These are phyloP conservation scores for Abelmoschus esculentus DNA, from an alignment of 345 rosid species.

Conservation along the genomic window DNA sequence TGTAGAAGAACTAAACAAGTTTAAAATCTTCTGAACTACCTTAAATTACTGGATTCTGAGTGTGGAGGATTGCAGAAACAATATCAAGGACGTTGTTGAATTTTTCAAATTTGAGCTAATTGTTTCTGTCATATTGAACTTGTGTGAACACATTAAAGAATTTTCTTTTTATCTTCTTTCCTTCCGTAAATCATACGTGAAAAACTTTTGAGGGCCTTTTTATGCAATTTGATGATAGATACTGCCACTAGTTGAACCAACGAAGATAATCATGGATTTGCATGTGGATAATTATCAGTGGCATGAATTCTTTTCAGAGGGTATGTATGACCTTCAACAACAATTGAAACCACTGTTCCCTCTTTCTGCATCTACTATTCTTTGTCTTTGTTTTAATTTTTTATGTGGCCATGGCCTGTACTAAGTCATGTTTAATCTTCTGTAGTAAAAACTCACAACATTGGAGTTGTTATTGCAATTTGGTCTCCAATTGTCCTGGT, in stretches of 20 bases:
- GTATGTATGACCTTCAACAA: slow-evolving; percentile 40
- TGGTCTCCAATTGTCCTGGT: slow-evolving; percentile 93
- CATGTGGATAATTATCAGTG: slow-evolving; percentile 54
- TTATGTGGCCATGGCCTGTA: not conserved
- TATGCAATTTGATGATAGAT: slow-evolving; percentile 42
- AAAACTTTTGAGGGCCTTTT: not conserved
- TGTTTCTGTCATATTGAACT: not conserved
- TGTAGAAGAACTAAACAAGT: not conserved
- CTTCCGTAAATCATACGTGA: not conserved
- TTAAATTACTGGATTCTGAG: not conserved
- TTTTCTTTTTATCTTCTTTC: not conserved
- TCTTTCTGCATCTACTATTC: not conserved
- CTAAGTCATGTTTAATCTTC: slow-evolving; percentile 20
- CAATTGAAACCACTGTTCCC: not conserved
- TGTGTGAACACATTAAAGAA: not conserved
- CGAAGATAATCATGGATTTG: slow-evolving; percentile 67
- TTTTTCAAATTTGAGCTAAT: not conserved
- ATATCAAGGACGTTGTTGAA: not conserved
- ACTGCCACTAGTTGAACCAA: slow-evolving; percentile 75
- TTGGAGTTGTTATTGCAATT: slow-evolving; percentile 78
- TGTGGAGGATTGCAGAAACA: not conserved
- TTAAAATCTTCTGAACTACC: not conserved
- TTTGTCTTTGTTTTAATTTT: too few species aligned
- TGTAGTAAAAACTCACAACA: slow-evolving; percentile 70
- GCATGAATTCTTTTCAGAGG: slow-evolving; percentile 85